These are phyloP conservation scores for Flaveria sonorensis DNA, from an alignment of 129 eudicot genomes.

Conservation along the genomic window DNA sequence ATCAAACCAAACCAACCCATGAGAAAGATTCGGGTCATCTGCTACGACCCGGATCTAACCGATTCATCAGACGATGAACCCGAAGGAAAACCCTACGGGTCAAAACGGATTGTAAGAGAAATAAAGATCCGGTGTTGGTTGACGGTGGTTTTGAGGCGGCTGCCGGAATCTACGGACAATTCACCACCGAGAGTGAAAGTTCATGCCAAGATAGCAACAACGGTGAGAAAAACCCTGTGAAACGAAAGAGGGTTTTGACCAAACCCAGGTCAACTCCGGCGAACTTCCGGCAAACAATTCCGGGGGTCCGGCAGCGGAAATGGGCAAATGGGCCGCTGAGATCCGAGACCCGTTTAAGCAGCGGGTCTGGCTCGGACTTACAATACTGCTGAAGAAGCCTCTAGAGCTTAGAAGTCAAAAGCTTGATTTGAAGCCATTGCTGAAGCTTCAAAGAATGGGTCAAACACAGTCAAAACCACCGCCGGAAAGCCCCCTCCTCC, in stretches of 20 bases:
- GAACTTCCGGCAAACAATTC: slow-evolving; percentile 32
- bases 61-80: slow-evolving; percentile 67
- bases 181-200: slow-evolving; percentile 22
- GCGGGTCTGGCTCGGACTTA: slow-evolving; percentile 85
- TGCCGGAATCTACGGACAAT: not conserved
- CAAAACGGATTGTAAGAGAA: slow-evolving; percentile 55
- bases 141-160: slow-evolving; percentile 1
- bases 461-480: slow-evolving; percentile 17
- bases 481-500: not conserved
- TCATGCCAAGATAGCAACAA: slow-evolving; percentile 63
- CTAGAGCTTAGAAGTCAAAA: slow-evolving; percentile 57
- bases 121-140: slow-evolving; percentile 43
- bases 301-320: slow-evolving; percentile 71
- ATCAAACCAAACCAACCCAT: slow-evolving; percentile 29
- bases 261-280: slow-evolving; percentile 33
- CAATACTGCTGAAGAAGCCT: slow-evolving; percentile 69
- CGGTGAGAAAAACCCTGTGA: slow-evolving; percentile 41
- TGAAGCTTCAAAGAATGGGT: slow-evolving; percentile 21
- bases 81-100: slow-evolving; percentile 33
- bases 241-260: slow-evolving; percentile 41
- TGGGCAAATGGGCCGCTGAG: slow-evolving; percentile 97
- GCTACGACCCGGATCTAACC: slow-evolving; percentile 77
- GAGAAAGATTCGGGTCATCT: slow-evolving; percentile 70
- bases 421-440: slow-evolving; percentile 61
- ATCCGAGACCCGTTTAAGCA: slow-evolving; percentile 71